Base-by-base conservation (phyloP, 768 basidiomycete genomes). In the Pseudohyphozyma bogoriensis region DNA sequence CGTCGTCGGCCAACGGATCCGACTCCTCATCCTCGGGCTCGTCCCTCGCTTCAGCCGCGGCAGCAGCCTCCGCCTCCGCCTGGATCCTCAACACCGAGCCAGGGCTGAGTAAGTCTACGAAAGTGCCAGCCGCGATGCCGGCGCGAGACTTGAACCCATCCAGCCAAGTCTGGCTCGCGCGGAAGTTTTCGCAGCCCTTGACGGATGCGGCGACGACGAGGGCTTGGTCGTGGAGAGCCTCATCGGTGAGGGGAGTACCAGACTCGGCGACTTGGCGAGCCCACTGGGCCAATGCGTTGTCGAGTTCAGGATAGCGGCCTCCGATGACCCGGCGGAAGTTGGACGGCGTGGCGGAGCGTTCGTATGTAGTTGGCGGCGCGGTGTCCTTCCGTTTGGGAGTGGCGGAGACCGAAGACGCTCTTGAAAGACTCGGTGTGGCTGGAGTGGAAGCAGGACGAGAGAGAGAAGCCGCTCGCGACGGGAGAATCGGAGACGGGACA, bases 91-190 rank as follows among this genome's bases (percentile, higher is more conserved):
- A 5, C 12, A n/a, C 29, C 5, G 60, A 51, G 4, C 22, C n/a
- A 10, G 47, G 35, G 24, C 39, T 36, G 29, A 32, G 28, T 10
- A 39, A 4, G 28, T 57, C 52, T 40, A 16, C 15, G 47, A 66
- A 59, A 2, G 45, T 46, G 16, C 64, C 61, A 31, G 37, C 29
- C 9, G 26, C 11, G 62, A 92, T 86, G 60, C 82, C 82, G 64
- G 85, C 81, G 36, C 89, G 83, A 68, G 81, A 80, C 76, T 90
- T 91, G 78, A 90, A 92, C 72, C 88, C 88, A 72, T 91, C 88
- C 56, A 92, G 79, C 89, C 89, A 92, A 6, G 88, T 87, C 13
- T 85, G 83, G 70, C 85, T 87, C n/a, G 86, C 89, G 74, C 90
- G 91, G 80, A 92, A 92, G 72, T 81, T 80, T 58, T 86, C 84